Evolutionary conservation across 2,329 filamentous ascomycete species (phyloP), one percentile per base, ranked within the genome.

Genomic region (Claviceps maximensis): DNA sequence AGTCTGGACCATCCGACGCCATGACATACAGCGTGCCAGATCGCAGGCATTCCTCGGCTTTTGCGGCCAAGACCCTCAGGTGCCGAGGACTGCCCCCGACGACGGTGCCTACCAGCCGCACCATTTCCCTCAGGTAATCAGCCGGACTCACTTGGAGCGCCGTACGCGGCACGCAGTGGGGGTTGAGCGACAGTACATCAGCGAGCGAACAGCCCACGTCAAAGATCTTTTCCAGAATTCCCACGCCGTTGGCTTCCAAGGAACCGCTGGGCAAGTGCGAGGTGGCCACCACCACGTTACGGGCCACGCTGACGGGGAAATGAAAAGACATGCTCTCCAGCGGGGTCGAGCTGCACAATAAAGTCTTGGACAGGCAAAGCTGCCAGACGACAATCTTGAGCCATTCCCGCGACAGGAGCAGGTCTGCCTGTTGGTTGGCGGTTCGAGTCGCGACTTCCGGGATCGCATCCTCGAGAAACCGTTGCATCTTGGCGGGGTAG

Each of bases 191-290:
- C 50, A 53, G 9, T 23, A 53, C 40, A 53, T 67, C 65, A 1
- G 65, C 63, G 1, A 67, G 29, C 0, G 63, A 66, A 36, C 64
- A 67, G 0, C 62, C 64, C 0, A 66, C 58, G n/a, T 67, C 65
- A 29, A 67, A 67, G 0, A 67, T 57, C 52, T 67, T 67, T 33
- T 67, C 65, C 0, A 66, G n/a, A 1, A 67, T 66, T 0, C 65
- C 65, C 0, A 67, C 58, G 0, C 65, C 65, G 29, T 67, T 67
- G 0, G 65, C 65, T 12, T 66, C 63, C 2, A 67, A 59, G 2
- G 65, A 64, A 4, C 58, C 54, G 0, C 56, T 54, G 0, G 65
- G 59, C 1, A 67, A 51, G 0, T 58, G 31, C 2, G 57, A 57
- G 0, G 62, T 61, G 0, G 59, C 55, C 2, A 58, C 50, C 1